phyloP scores from a whole-genome alignment of 495 filamentous ascomycete species.

The Sporormia fimetaria region DNA sequence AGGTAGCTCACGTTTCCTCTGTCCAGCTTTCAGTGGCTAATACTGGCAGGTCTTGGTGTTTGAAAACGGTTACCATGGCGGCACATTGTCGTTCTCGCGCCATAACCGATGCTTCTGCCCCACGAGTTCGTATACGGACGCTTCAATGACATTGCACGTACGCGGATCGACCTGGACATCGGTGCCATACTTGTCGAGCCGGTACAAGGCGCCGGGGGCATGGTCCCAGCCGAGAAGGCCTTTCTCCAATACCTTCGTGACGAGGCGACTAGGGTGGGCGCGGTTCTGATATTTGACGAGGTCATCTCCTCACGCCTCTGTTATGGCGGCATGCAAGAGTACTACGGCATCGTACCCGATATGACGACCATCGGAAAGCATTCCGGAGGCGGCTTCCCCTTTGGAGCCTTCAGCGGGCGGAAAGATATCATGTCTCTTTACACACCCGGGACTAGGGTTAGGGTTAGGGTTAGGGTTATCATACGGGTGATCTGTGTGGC shows the following conservation, averaged over 20 bases:
- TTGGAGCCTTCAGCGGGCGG: conserved; percentile 52
- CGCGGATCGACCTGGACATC: conserved; percentile 28
- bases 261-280: conserved; percentile 31
- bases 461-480: too few relatives aligned
- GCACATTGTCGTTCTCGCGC: conserved; percentile 34
- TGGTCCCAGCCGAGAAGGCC: conserved; percentile 34
- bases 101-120: conserved; percentile 21
- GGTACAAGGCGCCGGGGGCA: conserved; percentile 48
- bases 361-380: conserved; percentile 53
- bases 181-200: conserved; percentile 50
- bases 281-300: conserved; percentile 52
- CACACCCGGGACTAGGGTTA: too few relatives aligned
- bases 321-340: conserved; percentile 36
- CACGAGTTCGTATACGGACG: conserved; percentile 25
- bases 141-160: conserved; percentile 40
- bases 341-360: conserved; percentile 41
- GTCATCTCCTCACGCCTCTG: conserved; percentile 51
- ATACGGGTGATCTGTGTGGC: too few relatives aligned
- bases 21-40: too few relatives aligned
- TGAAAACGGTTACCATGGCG: conserved; percentile 46
- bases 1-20: too few relatives aligned
- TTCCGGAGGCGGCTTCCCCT: conserved; percentile 50
- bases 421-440: conserved; percentile 44
- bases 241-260: conserved; percentile 38
- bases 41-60: too few relatives aligned